Evolutionary conservation across 495 filamentous ascomycete species (phyloP), one percentile per base, ranked within the genome.

Genomic region (Acidiella bohemica): DNA sequence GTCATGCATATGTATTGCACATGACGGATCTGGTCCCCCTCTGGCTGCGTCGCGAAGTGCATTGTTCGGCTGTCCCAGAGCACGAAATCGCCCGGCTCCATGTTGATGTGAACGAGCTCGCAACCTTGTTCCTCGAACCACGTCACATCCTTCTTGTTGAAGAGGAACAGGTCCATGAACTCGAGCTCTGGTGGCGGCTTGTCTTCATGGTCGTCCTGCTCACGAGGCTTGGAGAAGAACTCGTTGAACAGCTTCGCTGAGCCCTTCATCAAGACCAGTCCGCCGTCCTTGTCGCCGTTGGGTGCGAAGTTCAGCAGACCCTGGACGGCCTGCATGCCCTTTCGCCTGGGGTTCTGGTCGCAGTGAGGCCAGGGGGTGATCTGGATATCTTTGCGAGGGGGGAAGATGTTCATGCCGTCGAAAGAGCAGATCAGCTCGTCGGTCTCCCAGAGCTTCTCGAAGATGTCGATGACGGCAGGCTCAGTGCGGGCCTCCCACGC

Each of bases 401-500:
- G 32, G 8, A 36, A 20, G 32, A 55, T 26, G 59, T 63, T 63
- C 40, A 63, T 32, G 0, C 54, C 59, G 22, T 65, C 60, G 45
- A 65, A 65, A 2, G 59, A 62, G 13, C 13, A 33, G 18, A 65
- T 39, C 7, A 63, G 36, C 39, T 65, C 58, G 7, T 61, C 51
- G 4, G 62, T 63, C 1, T 49, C 62, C 62, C 62, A 65, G 2
- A 65, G 49, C 22, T 58, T 59, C 17, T 48, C 54, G 32, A 65
- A 65, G 26, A 51, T 51, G 1, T 62, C 55, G 27, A 62, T 41
- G 1, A 65, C 56, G 4, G 37, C 47, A 9, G 58, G 61, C 51
- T 70, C 66, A 28, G 32, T 59, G 16, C 61, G 54, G 0, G 64
- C 64, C 5, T 67, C 60, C 64, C 65, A 68, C 49, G 62, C 57